Base-by-base conservation (phyloP, 106 monocot species). In the Apostasia ramifera region DNA sequence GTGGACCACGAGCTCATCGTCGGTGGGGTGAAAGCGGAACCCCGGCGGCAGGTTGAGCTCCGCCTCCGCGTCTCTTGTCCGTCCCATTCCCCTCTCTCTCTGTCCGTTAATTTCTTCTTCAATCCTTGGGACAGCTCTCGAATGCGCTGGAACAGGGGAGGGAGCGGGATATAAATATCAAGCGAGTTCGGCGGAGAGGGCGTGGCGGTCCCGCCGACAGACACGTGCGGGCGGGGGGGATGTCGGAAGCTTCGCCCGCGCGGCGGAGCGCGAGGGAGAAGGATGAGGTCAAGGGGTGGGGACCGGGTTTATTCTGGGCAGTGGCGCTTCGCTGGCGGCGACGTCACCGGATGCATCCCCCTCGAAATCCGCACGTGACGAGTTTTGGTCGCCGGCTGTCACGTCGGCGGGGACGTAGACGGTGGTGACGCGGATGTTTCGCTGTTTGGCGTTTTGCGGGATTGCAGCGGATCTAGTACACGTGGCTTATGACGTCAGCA, bases 1-100 rank as follows among this genome's bases (percentile, higher is more conserved):
- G 77, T 83, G 68, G 44, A 80, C 44, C 40, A 87, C 76, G 41
- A 87, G 82, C 77, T 87, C 86, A 55, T 87, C 86, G 65, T 87
- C 86, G 43, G 86, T 87, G 1, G 86, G 86, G 74, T 87, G 83
- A 72, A 87, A 87, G 43, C 86, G 82, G 79, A 87, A 87, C 0
- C 86, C 86, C 37, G 86, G 78, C 38, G 86, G 86, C 51, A 87
- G 70, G 73, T 79, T 83, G 58, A 82, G 79, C 76, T 82, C 82
- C 0, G 79, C 79, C 74, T 82, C 85, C 0, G 83, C 80, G 38
- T 80, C 82, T 66, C 76, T 71, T n/a, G 12, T 68, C 44, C 77
- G 77, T 37, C 40, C 43, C 82, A 44, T 67, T 61, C 13, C 3
- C 3, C n/a, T 57, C 3, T 13, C 5, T 14, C 57, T 45, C 14